Base-by-base conservation (phyloP, 768 basidiomycete genomes). In the Leccinum boreale region DNA sequence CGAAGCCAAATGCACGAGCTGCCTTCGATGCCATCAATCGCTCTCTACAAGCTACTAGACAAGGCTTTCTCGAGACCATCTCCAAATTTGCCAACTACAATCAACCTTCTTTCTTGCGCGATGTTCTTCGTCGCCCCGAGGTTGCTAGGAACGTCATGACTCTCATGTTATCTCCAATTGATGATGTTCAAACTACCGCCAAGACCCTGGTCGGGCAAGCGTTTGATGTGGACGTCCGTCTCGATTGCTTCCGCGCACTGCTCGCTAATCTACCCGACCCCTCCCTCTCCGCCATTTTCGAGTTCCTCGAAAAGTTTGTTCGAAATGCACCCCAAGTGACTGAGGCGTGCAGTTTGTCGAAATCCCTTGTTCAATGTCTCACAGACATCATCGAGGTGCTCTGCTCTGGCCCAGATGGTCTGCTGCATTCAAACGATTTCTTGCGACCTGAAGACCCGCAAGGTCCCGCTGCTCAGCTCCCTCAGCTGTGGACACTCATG, bases 331-430 rank as follows among this genome's bases (percentile, higher is more conserved):
- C 77, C 11, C 63, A 67, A 12, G 80, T 92, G 5, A 87, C 90
- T 0, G 97, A 98, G 68, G 95, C 94, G 1, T 93, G 92, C 68
- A 86, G 81, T 50, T 68, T 94, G n/a, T 92, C 97, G 5, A 91
- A 90, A 64, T 87, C 91, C 19, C 82, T 98, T 23, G 97, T 97
- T 17, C 86, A 89, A 3, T 96, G 94, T 72, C 81, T 98, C 64
- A 92, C 92, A 12, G 97, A 99, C 67, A 83, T 97, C 57, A 82
- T 98, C 56, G 94, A 98, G 36, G 87, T 87, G 5, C 81, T 98
- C 1, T 96, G 93, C 67, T 80, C 85, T 9, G 80, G 76, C 36
- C 82, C 81, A 1, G 85, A 85, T 62, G 92, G 92, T 12, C 75
- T 95, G 5, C 74, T 95, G 5, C 85, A 85, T 64, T 77, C 81